These are phyloP conservation scores for Proteromonas lacertae DNA, from an alignment of 352 stramenopile species.

Conservation along the genomic window DNA sequence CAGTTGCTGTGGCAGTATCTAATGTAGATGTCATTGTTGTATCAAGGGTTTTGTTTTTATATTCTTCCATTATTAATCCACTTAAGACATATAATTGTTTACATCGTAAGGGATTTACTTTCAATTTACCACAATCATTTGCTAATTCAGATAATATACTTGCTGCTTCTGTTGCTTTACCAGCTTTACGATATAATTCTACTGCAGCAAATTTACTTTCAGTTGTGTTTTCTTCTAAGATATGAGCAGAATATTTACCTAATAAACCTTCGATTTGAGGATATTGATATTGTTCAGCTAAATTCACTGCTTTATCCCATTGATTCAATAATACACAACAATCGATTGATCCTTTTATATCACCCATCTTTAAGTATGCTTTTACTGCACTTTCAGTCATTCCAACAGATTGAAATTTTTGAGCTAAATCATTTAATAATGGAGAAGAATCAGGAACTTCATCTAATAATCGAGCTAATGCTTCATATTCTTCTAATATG, in stretches of 20 bases:
- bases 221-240: constrained; percentile 36
- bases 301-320: constrained; percentile 42
- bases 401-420: constrained; percentile 34
- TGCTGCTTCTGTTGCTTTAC: constrained; percentile 52
- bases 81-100: constrained; percentile 68
- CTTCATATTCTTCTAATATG: constrained; percentile 37
- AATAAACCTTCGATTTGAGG: constrained; percentile 64
- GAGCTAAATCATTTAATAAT: constrained; percentile 33
- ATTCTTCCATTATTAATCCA: constrained; percentile 58
- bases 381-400: constrained; percentile 34
- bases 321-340: constrained; percentile 57
- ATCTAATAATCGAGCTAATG: constrained; percentile 34
- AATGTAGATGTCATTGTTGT: neutral
- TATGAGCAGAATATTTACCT: constrained; percentile 37
- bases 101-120: constrained; percentile 29
- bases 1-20: constrained; percentile 27
- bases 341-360: constrained; percentile 59
- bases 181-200: constrained; percentile 52
- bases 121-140: constrained; percentile 12
- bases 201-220: constrained; percentile 33
- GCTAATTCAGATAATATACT: constrained; percentile 45
- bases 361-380: constrained; percentile 27
- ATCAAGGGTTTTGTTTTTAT: constrained; percentile 42
- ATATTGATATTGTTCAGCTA: constrained; percentile 55
- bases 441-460: constrained; percentile 32